phyloP scores from a whole-genome alignment of 2,329 filamentous ascomycete species.

The Pseudogymnoascus destructans region DNA sequence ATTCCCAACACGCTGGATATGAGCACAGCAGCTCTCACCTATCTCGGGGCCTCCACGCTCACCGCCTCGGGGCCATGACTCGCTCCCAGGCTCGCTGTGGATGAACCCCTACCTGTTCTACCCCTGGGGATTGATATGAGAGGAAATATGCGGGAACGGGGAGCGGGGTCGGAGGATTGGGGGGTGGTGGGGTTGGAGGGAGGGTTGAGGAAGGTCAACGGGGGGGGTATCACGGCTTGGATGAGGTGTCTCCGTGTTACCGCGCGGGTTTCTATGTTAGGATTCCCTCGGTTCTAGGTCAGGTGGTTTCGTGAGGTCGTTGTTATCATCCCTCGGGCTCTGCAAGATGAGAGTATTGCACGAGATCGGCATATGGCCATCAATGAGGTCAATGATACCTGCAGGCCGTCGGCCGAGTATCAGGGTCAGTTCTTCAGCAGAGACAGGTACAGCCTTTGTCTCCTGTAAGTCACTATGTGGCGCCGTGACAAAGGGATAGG shows the following conservation, averaged over 20 bases:
- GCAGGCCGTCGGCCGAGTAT: not conserved
- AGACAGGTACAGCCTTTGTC: not conserved
- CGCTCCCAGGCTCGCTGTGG: not conserved
- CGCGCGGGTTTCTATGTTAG: not conserved
- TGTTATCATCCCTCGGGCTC: not conserved
- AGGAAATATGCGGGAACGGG: not conserved
- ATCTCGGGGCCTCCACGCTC: not conserved
- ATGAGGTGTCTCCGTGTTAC: not conserved
- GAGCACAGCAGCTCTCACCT: not conserved
- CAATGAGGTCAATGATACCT: not conserved
- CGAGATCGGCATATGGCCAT: not conserved
- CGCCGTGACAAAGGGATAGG: not conserved
- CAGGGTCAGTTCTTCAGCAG: not conserved
- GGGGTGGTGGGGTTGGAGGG: not conserved
- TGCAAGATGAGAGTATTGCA: not conserved
- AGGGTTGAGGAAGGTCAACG: not conserved
- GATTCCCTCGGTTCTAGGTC: not conserved
- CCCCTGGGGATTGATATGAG: not conserved
- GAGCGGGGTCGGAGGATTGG: not conserved
- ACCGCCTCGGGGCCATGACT: slow-evolving; percentile 2
- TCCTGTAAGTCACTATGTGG: not conserved
- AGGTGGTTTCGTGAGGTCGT: not conserved
- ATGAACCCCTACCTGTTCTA: not conserved
- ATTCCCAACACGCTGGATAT: not conserved
- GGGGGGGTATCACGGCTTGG: not conserved